These are phyloP conservation scores for Candida odintsovae DNA, from an alignment of 805 yeast genomes.

Conservation along the genomic window DNA sequence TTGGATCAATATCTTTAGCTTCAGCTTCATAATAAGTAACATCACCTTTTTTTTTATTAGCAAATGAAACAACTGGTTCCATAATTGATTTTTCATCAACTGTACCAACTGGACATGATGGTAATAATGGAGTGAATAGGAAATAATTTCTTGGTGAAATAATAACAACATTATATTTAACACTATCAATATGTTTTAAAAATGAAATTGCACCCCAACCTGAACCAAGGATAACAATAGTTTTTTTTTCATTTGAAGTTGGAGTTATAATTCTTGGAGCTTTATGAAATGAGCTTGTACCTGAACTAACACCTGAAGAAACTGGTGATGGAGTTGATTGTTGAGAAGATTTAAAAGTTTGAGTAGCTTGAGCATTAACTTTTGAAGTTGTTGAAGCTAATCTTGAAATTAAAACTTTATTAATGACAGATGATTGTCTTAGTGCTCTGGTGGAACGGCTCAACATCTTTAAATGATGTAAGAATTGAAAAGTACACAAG, in stretches of 20 bases:
- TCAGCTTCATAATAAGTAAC: slow-evolving; percentile 85
- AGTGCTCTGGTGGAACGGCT: neutral
- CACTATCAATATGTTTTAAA: slow-evolving; percentile 77
- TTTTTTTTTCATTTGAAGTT: slow-evolving; percentile 34
- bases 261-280: slow-evolving; percentile 37
- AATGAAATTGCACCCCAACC: slow-evolving; percentile 95
- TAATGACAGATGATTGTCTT: neutral
- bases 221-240: slow-evolving; percentile 66
- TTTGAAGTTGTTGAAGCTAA: neutral
- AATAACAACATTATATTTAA: slow-evolving; percentile 81
- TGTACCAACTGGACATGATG: slow-evolving; percentile 92
- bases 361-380: neutral
- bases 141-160: slow-evolving; percentile 93
- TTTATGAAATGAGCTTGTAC: slow-evolving; percentile 32
- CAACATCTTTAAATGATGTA: neutral
- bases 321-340: neutral
- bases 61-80: slow-evolving; percentile 88
- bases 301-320: slow-evolving; percentile 22
- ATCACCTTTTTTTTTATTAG: slow-evolving; percentile 72
- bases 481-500: neutral
- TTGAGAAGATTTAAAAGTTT: neutral
- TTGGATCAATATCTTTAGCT: slow-evolving; percentile 80
- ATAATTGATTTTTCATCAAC: slow-evolving; percentile 85
- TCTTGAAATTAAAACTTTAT: neutral
- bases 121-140: slow-evolving; percentile 87